A percentile compares a stretch with the other conserved stretches of the same genome.
Conservation (phyloP, 257 asterid species). For the Solanum bulbocastanum region DNA sequence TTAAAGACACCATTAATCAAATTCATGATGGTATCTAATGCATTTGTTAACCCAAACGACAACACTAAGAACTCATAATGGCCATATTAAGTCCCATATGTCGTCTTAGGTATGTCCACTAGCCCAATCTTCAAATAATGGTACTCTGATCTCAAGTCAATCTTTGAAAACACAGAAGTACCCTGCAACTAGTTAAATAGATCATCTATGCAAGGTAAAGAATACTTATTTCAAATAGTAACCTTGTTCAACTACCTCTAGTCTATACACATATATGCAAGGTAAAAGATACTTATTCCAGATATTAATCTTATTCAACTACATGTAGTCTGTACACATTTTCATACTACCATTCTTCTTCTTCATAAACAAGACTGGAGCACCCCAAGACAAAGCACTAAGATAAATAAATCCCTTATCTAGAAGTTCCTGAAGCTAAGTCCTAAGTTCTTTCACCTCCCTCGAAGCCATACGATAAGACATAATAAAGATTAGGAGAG, state of each 20-base stretch:
- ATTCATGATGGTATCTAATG: neutral
- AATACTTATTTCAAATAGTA: neutral
- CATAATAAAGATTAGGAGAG: too few species aligned
- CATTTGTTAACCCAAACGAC: neutral
- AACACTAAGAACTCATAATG: neutral
- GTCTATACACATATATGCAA: neutral
- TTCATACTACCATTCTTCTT: neutral
- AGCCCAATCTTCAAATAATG: too few species aligned
- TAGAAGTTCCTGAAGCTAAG: neutral
- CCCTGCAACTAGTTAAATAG: neutral
- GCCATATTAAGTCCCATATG: neutral
- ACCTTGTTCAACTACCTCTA: neutral
- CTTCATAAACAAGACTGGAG: neutral
- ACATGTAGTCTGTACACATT: neutral
- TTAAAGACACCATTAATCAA: neutral
- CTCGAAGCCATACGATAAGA: neutral
- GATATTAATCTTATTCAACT: too few species aligned
- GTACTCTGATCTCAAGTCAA: too few species aligned
- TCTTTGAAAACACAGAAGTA: neutral
- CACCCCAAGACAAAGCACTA: neutral
- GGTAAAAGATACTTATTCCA: neutral
- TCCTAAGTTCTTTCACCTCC: neutral
- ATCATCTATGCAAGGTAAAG: neutral
- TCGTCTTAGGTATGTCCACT: neutral
- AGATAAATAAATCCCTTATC: neutral